Conservation (phyloP, 2,329 filamentous ascomycete species). For the Arthroderma uncinatum region DNA sequence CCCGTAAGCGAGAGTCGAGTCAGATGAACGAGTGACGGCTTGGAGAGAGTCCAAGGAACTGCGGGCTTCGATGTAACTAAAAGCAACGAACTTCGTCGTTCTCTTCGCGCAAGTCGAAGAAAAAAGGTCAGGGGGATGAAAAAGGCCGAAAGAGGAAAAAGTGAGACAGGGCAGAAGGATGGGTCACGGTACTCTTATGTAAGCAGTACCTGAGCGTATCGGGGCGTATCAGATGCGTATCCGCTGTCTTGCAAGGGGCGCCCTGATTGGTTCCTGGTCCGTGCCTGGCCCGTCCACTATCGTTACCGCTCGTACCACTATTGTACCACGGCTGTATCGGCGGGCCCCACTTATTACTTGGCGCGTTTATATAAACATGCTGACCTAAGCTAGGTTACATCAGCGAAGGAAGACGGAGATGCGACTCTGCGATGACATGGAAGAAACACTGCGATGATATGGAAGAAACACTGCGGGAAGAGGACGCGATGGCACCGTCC, state of each 20-base stretch:
- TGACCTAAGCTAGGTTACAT: not conserved
- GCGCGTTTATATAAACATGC: not conserved
- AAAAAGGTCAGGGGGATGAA: not conserved
- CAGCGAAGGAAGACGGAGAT: not conserved
- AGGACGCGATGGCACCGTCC: not conserved
- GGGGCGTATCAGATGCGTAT: not conserved
- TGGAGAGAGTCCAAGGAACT: not conserved
- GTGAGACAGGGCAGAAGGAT: not conserved
- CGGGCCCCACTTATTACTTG: not conserved
- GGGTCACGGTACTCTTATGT: not conserved
- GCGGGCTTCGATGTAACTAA: not conserved
- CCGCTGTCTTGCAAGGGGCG: not conserved
- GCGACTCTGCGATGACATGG: not conserved
- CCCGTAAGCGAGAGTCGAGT: not conserved
- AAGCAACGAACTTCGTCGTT: not conserved
- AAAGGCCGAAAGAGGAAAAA: not conserved
- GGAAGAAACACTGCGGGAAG: not conserved
- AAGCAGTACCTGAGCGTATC: not conserved
- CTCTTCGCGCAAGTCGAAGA: not conserved
- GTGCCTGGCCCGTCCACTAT: not conserved
- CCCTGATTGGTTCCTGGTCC: not conserved
- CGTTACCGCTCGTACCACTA: not conserved
- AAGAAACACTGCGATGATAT: not conserved
- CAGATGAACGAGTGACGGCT: not conserved
- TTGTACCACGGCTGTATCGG: not conserved